Evolutionary conservation across 805 yeast species (phyloP).

Genomic region (Sugiyamaella marilandica): DNA sequence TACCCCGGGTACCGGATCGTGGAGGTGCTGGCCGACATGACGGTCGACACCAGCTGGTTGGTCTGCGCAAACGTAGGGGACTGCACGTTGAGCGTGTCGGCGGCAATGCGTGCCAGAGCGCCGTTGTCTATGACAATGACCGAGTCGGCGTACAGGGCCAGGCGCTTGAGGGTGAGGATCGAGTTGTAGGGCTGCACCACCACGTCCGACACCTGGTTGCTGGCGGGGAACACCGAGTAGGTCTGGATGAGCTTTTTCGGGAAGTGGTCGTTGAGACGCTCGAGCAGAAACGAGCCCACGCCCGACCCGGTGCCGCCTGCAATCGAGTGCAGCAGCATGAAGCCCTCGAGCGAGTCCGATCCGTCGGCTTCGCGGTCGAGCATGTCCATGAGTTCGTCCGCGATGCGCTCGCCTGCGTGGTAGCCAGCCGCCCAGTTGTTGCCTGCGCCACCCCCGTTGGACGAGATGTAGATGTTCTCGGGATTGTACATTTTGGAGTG

Average conservation of each 20-base stretch:
- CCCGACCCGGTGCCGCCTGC: slow-evolving; percentile 99
- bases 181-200: slow-evolving; percentile 97
- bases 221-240: slow-evolving; percentile 78
- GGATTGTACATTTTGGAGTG: slow-evolving; percentile 72
- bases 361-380: slow-evolving; percentile 86
- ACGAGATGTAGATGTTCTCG: slow-evolving; percentile 69
- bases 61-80: slow-evolving; percentile 71
- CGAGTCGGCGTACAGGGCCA: slow-evolving; percentile 81
- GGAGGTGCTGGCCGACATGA: slow-evolving; percentile 78
- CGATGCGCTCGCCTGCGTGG: slow-evolving; percentile 59
- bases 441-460: slow-evolving; percentile 91
- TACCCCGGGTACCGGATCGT: slow-evolving; percentile 89
- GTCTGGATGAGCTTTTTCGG: slow-evolving; percentile 80
- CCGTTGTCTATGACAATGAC: slow-evolving; percentile 89
- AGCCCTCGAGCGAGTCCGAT: slow-evolving; percentile 84
- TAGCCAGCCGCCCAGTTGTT: slow-evolving; percentile 95
- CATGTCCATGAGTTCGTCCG: slow-evolving; percentile 74
- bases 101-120: slow-evolving; percentile 70
- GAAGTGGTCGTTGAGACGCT: slow-evolving; percentile 72
- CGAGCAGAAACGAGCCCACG: slow-evolving; percentile 77
- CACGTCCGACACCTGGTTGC: slow-evolving; percentile 83
- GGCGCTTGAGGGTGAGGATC: slow-evolving; percentile 70
- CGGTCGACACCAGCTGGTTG: slow-evolving; percentile 80
- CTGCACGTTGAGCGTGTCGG: slow-evolving; percentile 50
- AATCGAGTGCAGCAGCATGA: slow-evolving; percentile 86